Evolutionary conservation across 805 yeast species (phyloP), one percentile per base, ranked within the genome.

Genomic region (Kluyveromyces starmeri): DNA sequence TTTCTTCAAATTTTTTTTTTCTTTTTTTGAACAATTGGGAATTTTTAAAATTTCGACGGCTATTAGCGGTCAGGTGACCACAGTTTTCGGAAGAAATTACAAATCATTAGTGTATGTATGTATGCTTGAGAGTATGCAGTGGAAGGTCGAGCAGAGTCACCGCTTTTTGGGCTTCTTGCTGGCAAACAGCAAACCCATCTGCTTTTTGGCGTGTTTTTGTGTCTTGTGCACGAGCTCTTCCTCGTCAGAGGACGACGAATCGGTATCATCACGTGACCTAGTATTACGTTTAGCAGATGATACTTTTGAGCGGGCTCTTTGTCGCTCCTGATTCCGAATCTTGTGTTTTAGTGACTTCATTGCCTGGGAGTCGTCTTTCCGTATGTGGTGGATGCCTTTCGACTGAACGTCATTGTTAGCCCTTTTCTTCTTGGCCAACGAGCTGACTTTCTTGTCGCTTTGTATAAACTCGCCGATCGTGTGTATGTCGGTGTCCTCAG

Each of bases 381-480:
- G 44, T 2, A 47, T 43, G 35, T 51, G 47, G 35, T 54, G 50
- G 9, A 53, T 45, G 27, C 36, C 44, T 29, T 39, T 48, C 21
- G 37, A 35, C 20, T 29, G 35, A 32, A 11, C 25, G 32, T 29
- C 27, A 25, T 28, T 27, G 37, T 31, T 40, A 37, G n/a, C 19
- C 14, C 45, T 47, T 39, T 47, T 56, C 43, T 53, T 55, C 35
- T 56, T 58, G 2, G 59, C 42, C 15, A 58, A 35, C 3, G 60
- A 43, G 12, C 46, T 46, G 3, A 58, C 42, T 24, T 55, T 57
- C 40, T 58, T 56, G 28, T 58, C 56, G 28, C 58, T 51, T 11
- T 47, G 38, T 7, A 58, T 47, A 28, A 58, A 58, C 34, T 58
- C 61, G 13, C 63, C 63, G 8, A 58, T 49, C 6, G 63, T 58